phyloP scores from a whole-genome alignment of 2,329 filamentous ascomycete species.

The Colletotrichum shisoi region DNA sequence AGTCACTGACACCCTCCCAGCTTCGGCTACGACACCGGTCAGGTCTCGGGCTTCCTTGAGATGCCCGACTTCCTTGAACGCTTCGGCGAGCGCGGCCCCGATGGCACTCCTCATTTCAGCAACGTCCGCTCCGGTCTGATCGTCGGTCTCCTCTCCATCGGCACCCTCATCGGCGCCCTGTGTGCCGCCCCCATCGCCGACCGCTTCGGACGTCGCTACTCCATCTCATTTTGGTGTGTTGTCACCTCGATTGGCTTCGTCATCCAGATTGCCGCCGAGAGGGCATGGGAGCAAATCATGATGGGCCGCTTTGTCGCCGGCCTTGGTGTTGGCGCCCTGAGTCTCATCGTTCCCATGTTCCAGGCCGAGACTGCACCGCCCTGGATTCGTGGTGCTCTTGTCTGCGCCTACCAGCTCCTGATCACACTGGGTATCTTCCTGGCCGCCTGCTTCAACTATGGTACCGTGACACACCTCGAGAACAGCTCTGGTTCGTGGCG shows the following conservation, averaged over 20 bases:
- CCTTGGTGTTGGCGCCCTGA: conserved; percentile 71
- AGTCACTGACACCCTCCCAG: conserved; percentile 40
- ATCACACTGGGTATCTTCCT: conserved; percentile 74
- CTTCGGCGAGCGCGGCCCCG: conserved; percentile 55
- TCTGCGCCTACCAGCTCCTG: conserved; percentile 74
- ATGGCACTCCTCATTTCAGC: conserved; percentile 57
- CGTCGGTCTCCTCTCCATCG: conserved; percentile 66
- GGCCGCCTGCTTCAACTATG: conserved; percentile 65
- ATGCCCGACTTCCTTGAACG: conserved; percentile 64
- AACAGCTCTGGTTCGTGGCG: conserved; percentile 65
- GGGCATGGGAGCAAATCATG: conserved; percentile 70
- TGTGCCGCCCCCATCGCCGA: conserved; percentile 70
- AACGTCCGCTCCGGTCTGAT: conserved; percentile 66
- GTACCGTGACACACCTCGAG: conserved; percentile 59
- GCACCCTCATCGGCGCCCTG: conserved; percentile 68
- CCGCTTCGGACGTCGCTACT: conserved; percentile 67
- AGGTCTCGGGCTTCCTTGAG: conserved; percentile 65
- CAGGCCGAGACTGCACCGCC: conserved; percentile 74
- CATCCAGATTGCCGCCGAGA: conserved; percentile 67
- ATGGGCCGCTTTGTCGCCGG: conserved; percentile 71
- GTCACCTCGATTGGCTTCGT: conserved; percentile 71
- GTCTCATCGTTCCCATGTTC: conserved; percentile 74
- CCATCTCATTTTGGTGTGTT: conserved; percentile 68
- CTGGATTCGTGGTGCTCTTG: conserved; percentile 70
- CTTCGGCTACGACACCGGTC: conserved; percentile 61